These are phyloP conservation scores for Jaminaea rosea DNA, from an alignment of 1,284 basidiomycete genomes.

Conservation along the genomic window DNA sequence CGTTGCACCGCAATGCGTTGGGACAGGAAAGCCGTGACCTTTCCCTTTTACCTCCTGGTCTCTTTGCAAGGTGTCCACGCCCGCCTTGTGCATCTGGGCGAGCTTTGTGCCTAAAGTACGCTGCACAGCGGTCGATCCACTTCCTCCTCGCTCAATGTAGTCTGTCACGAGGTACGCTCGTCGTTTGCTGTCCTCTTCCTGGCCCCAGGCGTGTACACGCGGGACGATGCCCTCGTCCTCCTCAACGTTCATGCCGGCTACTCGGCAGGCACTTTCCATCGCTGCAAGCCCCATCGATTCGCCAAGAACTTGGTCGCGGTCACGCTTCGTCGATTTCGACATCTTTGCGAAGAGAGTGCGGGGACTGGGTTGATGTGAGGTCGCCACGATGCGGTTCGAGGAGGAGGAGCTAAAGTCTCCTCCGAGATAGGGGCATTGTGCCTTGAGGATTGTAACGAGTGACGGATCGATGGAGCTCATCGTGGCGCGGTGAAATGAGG, in stretches of 20 bases:
- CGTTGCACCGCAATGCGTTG: constrained; percentile 14
- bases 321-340: not conserved
- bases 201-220: constrained; percentile 9
- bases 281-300: not conserved
- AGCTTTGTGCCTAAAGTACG: constrained; percentile 7
- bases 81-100: constrained; percentile 9
- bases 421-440: not conserved
- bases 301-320: constrained; percentile 1
- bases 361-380: not conserved
- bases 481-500: not conserved
- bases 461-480: not conserved
- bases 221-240: constrained; percentile 5
- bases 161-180: constrained; percentile 12
- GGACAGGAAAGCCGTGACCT: constrained; percentile 10
- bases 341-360: constrained; percentile 2
- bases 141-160: constrained; percentile 2
- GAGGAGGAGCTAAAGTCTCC: not conserved
- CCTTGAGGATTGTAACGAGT: not conserved
- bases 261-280: constrained; percentile 1
- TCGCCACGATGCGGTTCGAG: not conserved
- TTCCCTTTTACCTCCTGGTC: too few relatives aligned
- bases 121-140: not conserved
- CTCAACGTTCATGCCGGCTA: not conserved
- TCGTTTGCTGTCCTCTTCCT: not conserved
- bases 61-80: constrained; percentile 3